Percentiles rank a stretch among this genome's conserved stretches.
Evolutionary conservation across 768 basidiomycete genomes (phyloP).

Genomic region (Crepidotus variabilis): DNA sequence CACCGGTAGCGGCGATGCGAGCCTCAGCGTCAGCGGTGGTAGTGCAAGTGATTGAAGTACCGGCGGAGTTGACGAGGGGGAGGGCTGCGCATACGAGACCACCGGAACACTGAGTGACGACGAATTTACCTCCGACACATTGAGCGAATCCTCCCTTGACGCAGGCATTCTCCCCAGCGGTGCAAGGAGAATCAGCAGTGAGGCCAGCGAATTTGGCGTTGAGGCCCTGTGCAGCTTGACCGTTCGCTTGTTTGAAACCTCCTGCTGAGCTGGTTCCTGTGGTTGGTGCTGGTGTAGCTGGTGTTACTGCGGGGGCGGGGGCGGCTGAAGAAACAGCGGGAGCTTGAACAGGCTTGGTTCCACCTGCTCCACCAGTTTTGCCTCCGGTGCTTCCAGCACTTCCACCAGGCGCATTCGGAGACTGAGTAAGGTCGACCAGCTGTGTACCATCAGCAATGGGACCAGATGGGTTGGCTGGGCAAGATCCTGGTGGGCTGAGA

Average conservation of each 20-base stretch:
- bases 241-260: slow-evolving; percentile 20
- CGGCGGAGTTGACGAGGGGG: slow-evolving; percentile 50
- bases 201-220: slow-evolving; percentile 51
- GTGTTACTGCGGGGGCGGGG: neutral
- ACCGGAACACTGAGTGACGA: slow-evolving; percentile 30
- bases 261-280: slow-evolving; percentile 5
- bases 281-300: slow-evolving; percentile 1
- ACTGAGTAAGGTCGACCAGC: slow-evolving; percentile 31
- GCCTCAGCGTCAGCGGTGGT: slow-evolving; percentile 40
- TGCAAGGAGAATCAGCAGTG: slow-evolving; percentile 41
- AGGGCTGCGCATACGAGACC: slow-evolving; percentile 43
- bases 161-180: slow-evolving; percentile 36
- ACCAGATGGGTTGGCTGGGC: slow-evolving; percentile 39
- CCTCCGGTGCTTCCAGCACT: neutral
- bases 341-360: neutral
- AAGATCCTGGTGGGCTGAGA: slow-evolving; percentile 42
- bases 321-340: neutral
- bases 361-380: neutral
- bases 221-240: slow-evolving; percentile 45
- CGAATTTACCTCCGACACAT: slow-evolving; percentile 45
- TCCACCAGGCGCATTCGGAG: slow-evolving; percentile 22
- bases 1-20: slow-evolving; percentile 26
- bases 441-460: slow-evolving; percentile 44
- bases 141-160: slow-evolving; percentile 44
- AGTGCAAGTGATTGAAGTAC: slow-evolving; percentile 50